Evolutionary conservation across 2,329 filamentous ascomycete genomes (phyloP), one percentile per base, ranked within the genome.

Genomic region (Drechslerella dactyloides): DNA sequence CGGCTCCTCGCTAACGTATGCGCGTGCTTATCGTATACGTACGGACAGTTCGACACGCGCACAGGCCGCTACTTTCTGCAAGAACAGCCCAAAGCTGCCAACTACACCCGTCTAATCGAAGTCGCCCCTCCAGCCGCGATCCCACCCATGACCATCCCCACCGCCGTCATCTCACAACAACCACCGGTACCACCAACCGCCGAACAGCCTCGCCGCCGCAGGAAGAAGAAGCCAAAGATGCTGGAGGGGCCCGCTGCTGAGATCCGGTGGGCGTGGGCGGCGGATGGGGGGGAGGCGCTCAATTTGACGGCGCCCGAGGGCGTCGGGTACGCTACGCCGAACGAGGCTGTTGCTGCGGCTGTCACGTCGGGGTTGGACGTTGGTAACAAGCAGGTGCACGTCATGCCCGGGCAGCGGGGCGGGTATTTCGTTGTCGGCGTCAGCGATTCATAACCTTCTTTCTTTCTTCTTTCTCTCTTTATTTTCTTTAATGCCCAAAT

Each of bases 401-500:
- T 70, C 11, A 52, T 63, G 54, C 21, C 54, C 19, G 66, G 54
- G 10, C 46, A 8, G 5, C 10, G 2, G 19, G 66, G 66, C 17
- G 66, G 66, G 7, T 70, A 37, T 51, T 64, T 70, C 37, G 59
- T 70, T 13, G 66, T 70, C 17, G 59, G 66, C 13, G 48, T 64
- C 33, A 58, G 57, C n/a, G 57, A 61, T 4, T 15, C 13, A 33
- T 33, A 33, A 33, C 8, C 27, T 4, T 33, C 27, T 33, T 33
- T 8, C n/a, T n/a, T n/a, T n/a, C n/a, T n/a, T n/a, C n/a, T n/a
- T n/a, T n/a, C n/a, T n/a, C n/a, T n/a, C n/a, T n/a, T n/a, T n/a
- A n/a, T n/a, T n/a, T n/a, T n/a, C n/a, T n/a, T n/a, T n/a, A n/a
- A n/a, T n/a, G n/a, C n/a, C n/a, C n/a, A n/a, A n/a, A n/a, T n/a